phyloP scores from a whole-genome alignment of 2,329 filamentous ascomycete species.

The Thielaviopsis euricoi region DNA sequence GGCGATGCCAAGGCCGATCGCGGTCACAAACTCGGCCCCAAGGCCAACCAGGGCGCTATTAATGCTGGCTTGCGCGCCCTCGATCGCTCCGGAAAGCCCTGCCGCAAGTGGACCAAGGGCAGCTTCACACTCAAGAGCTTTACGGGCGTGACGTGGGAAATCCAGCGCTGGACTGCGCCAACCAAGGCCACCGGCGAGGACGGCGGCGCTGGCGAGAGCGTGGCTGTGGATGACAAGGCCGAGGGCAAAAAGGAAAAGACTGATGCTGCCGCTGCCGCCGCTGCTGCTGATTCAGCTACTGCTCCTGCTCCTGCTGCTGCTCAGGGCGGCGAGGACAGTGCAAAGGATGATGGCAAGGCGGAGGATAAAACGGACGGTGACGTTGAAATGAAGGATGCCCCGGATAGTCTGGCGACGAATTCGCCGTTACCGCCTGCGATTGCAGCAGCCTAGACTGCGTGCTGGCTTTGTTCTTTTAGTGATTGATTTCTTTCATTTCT shows the following conservation, averaged over 20 bases:
- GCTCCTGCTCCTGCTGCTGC: no score
- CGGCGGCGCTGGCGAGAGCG: constrained; percentile 23
- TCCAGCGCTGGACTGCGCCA: constrained; percentile 69
- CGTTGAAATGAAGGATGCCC: constrained; percentile 38
- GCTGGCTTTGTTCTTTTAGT: not conserved
- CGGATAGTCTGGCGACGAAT: constrained; percentile 34
- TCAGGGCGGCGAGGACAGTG: constrained; percentile 36
- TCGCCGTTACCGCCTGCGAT: constrained; percentile 35
- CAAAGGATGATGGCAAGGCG: constrained; percentile 31
- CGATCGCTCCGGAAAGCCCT: constrained; percentile 80
- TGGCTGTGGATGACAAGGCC: not conserved
- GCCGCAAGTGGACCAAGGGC: constrained; percentile 78
- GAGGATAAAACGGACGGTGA: constrained; percentile 32
- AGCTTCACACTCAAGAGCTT: constrained; percentile 80
- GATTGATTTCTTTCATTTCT: not conserved
- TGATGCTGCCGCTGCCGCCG: no score
- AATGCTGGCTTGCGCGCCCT: constrained; percentile 90
- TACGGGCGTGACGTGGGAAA: constrained; percentile 69
- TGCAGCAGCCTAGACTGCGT: constrained; percentile 26
- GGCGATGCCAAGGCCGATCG: constrained; percentile 39
- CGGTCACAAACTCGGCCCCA: constrained; percentile 76
- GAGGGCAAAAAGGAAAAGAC: constrained; percentile 27
- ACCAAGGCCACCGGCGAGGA: constrained; percentile 35
- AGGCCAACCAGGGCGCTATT: constrained; percentile 93
- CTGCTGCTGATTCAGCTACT: no score